Conservation (phyloP, 2,329 filamentous ascomycete genomes). For the Fusarium sambucinum region DNA sequence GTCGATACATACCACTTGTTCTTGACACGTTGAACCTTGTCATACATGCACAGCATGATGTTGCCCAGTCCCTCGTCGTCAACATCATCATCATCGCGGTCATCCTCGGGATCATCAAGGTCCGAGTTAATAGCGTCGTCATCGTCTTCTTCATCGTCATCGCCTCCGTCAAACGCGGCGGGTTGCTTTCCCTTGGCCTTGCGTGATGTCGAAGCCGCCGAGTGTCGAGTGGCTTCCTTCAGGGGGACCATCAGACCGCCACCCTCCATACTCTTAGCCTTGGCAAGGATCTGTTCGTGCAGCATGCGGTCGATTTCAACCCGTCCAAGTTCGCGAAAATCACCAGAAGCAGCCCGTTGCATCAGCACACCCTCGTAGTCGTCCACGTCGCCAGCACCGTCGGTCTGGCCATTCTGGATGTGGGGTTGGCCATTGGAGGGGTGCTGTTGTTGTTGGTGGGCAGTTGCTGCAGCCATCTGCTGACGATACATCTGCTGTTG, state of each 20-base stretch:
- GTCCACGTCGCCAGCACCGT: constrained; percentile 75
- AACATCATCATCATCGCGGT: constrained; percentile 84
- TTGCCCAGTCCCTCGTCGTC: constrained; percentile 86
- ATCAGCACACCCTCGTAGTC: constrained; percentile 71
- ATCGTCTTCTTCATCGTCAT: constrained; percentile 73
- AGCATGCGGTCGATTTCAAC: constrained; percentile 77
- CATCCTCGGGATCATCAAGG: constrained; percentile 93
- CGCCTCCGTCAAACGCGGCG: constrained; percentile 71
- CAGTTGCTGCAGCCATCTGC: constrained; percentile 42
- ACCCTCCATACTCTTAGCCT: constrained; percentile 77
- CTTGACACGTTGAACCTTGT: constrained; percentile 99
- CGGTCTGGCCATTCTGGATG: constrained; percentile 70
- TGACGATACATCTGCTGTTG: constrained; percentile 53
- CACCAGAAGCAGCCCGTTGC: constrained; percentile 65
- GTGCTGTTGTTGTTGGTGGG: constrained; percentile 53
- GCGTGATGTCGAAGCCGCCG: constrained; percentile 29
- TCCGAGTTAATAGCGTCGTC: constrained; percentile 99
- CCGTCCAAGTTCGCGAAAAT: constrained; percentile 67
- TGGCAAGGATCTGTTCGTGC: constrained; percentile 74
- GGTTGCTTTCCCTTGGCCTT: constrained; percentile 51
- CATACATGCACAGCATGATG: constrained; percentile 98
- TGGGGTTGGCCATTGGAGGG: constrained; percentile 49
- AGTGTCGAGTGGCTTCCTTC: constrained; percentile 62
- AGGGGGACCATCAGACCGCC: constrained; percentile 82
- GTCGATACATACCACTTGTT: constrained; percentile 82